Conservation (phyloP, 495 filamentous ascomycete species). For the Corynascus novoguineensis region DNA sequence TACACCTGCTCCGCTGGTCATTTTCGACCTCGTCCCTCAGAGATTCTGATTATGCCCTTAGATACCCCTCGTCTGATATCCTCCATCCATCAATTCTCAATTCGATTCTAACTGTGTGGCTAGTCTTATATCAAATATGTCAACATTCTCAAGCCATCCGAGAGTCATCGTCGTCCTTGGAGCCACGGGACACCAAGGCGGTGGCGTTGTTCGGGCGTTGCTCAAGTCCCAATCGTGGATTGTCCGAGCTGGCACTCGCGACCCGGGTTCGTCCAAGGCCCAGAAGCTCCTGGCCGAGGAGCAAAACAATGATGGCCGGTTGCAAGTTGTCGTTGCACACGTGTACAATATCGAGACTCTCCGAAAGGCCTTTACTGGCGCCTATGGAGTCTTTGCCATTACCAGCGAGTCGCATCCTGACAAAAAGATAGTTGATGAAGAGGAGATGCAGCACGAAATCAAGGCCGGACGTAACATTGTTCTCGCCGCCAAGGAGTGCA, state of each 20-base stretch:
- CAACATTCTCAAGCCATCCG: neutral
- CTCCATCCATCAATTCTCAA: neutral
- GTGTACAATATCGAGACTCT: constrained; percentile 1
- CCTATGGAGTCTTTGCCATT: neutral
- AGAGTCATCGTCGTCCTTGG: neutral
- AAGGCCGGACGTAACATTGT: neutral
- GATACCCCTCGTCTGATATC: neutral
- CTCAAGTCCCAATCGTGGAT: constrained; percentile 2
- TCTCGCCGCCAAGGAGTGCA: constrained; percentile 2
- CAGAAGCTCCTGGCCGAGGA: constrained; percentile 1
- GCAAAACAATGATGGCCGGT: neutral
- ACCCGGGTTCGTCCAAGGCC: neutral
- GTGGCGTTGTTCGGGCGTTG: neutral
- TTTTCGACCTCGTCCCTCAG: neutral
- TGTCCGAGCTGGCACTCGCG: neutral
- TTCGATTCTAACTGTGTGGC: neutral
- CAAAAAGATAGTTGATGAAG: neutral
- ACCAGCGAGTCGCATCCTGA: neutral
- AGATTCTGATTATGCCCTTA: neutral
- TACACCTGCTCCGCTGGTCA: neutral
- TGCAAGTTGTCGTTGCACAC: neutral
- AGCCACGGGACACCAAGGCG: neutral
- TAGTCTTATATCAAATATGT: neutral
- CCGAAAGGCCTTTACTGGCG: neutral
- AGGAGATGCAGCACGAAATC: constrained; percentile 1